These are phyloP conservation scores for Globisporangium cylindrosporum DNA, from an alignment of 352 stramenopile species.

Conservation along the genomic window DNA sequence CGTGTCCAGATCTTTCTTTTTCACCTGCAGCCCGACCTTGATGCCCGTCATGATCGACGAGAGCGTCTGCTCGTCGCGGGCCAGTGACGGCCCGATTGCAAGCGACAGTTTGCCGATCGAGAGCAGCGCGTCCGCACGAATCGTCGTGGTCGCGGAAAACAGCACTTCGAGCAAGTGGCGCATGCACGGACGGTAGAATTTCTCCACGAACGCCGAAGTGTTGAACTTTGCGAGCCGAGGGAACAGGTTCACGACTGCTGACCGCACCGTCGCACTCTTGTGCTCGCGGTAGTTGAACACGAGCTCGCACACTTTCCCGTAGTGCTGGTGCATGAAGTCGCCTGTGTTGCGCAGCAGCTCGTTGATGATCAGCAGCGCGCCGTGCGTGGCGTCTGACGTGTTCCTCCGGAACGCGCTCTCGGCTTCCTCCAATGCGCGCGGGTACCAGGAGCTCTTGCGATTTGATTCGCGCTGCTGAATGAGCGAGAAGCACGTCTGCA, in stretches of 20 bases:
- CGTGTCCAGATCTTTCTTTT: slow-evolving; percentile 82
- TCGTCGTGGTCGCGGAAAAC: slow-evolving; percentile 75
- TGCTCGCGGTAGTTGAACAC: slow-evolving; percentile 79
- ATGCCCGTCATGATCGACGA: slow-evolving; percentile 85
- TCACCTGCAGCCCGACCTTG: slow-evolving; percentile 79
- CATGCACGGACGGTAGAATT: slow-evolving; percentile 82
- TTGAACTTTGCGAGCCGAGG: slow-evolving; percentile 88
- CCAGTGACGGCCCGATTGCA: slow-evolving; percentile 71
- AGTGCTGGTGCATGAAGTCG: slow-evolving; percentile 88
- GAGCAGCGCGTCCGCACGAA: slow-evolving; percentile 71
- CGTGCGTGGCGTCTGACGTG: slow-evolving; percentile 78
- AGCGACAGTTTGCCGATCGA: slow-evolving; percentile 84
- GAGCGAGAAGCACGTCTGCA: slow-evolving; percentile 84
- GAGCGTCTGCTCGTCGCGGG: slow-evolving; percentile 76
- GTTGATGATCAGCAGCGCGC: slow-evolving; percentile 81
- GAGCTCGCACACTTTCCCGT: slow-evolving; percentile 62
- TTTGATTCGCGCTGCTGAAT: slow-evolving; percentile 89
- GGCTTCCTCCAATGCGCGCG: slow-evolving; percentile 71
- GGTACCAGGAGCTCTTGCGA: slow-evolving; percentile 81
- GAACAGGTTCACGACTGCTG: slow-evolving; percentile 84
- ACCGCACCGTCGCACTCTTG: slow-evolving; percentile 73
- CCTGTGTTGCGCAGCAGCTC: slow-evolving; percentile 84
- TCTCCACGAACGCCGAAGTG: slow-evolving; percentile 81
- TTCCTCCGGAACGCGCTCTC: slow-evolving; percentile 69
- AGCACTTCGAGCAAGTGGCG: slow-evolving; percentile 81